Conservation (phyloP, 306 rosid genomes). For the Leucaena leucocephala region DNA sequence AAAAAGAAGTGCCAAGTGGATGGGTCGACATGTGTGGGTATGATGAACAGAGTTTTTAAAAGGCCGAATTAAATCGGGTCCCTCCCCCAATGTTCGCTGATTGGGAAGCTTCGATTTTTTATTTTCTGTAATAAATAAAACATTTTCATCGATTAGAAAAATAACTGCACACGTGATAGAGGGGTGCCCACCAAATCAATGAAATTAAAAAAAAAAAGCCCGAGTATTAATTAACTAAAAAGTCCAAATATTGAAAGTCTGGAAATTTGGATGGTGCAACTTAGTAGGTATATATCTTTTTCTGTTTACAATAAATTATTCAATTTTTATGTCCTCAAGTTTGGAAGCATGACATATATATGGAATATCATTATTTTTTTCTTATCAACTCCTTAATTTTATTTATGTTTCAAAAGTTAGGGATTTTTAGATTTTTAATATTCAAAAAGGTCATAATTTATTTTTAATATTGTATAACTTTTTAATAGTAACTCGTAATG, state of each 20-base stretch:
- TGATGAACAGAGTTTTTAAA: neutral
- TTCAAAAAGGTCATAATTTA: neutral
- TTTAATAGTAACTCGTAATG: too few relatives aligned
- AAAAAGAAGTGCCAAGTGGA: neutral
- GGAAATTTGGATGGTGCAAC: constrained; percentile 31
- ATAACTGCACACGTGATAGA: constrained; percentile 42
- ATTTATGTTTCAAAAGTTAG: neutral
- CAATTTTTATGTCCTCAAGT: constrained; percentile 31
- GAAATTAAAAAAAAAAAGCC: constrained; percentile 15
- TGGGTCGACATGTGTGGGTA: constrained; percentile 15
- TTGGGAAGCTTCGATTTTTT: constrained; percentile 35
- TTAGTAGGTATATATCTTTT: constrained; percentile 33
- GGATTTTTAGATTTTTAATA: constrained; percentile 13
- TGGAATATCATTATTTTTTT: constrained; percentile 27
- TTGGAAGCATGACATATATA: constrained; percentile 29
- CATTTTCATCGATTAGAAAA: neutral
- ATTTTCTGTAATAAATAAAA: neutral
- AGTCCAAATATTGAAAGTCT: constrained; percentile 34
- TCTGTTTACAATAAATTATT: constrained; percentile 33
- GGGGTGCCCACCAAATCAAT: constrained; percentile 38
- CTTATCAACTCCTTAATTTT: constrained; percentile 24
- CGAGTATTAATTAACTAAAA: too few relatives aligned
- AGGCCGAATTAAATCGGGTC: constrained; percentile 13
- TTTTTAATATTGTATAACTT: too few relatives aligned
- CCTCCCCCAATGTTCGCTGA: constrained; percentile 39